Evolutionary conservation across 73 alveolate species (phyloP), one percentile per base, ranked within the genome.

Genomic region (Paramecium tetraurelia): DNA sequence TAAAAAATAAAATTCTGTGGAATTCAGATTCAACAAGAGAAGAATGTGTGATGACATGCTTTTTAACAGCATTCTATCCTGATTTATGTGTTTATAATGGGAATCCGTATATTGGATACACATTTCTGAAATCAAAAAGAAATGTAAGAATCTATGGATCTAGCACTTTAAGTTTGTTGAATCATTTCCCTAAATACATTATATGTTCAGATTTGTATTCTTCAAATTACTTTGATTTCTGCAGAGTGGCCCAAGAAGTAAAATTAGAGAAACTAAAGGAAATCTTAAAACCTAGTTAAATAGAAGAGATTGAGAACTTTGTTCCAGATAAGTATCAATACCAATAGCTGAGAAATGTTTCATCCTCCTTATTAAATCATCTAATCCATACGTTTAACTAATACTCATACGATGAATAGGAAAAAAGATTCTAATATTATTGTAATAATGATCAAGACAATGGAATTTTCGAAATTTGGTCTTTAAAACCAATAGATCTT

Each of bases 81-180:
- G 59, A 33, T 10, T 31, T 75, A 14, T 75, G 87, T 40, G 59
- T 75, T 40, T 75, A 75, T 75, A 75, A 33, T 75, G 87, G 87
- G 6, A 36, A 36, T 40, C 87, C 57, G 0, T n/a, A 14, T 8
- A 75, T 75, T 14, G 87, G 87, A 33, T 75, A 75, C 16, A 33
- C 58, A 33, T 31, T 75, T 36, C 1, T 75, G n/a, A 36, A 33
- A 14, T 31, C 41, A 1, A 40, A 75, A 21, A 31, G 20, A 36
- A 75, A 21, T n/a, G 36, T 75, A 5, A 75, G 87, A 75, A 40
- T 75, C 1, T 75, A 75, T 35, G 87, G 87, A 8, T 12, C 87
- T 4, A 14, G 87, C 31, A 21, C 87, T 33, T 75, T 75, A 8
- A 75, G 87, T 75, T 21, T 75, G 8, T 75, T 75, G 21, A 75